phyloP scores from a whole-genome alignment of 1,139 yeast species.

The Sugiyamaella neomexicana region DNA sequence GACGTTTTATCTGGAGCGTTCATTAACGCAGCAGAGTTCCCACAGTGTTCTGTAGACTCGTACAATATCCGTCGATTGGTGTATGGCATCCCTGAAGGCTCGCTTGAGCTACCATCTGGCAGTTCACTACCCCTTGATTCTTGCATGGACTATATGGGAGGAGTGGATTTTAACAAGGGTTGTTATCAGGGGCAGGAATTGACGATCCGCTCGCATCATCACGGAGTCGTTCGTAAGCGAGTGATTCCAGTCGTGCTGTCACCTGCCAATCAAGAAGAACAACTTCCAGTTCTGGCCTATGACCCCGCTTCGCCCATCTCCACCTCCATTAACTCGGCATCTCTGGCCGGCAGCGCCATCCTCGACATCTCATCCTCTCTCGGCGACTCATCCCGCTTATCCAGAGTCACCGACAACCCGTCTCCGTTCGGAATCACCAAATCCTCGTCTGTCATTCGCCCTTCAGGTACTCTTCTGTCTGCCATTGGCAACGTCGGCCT shows the following conservation, averaged over 20 bases:
- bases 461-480: slow-evolving; percentile 57
- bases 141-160: slow-evolving; percentile 78
- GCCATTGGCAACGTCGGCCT: slow-evolving; percentile 64
- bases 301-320: slow-evolving; percentile 23
- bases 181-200: slow-evolving; percentile 96
- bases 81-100: slow-evolving; percentile 68
- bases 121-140: slow-evolving; percentile 78
- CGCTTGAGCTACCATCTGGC: slow-evolving; percentile 46
- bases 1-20: slow-evolving; percentile 35
- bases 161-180: slow-evolving; percentile 85
- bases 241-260: slow-evolving; percentile 69
- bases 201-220: slow-evolving; percentile 82
- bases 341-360: slow-evolving; percentile 21
- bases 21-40: slow-evolving; percentile 21
- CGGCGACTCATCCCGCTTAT: slow-evolving; percentile 15
- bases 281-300: slow-evolving; percentile 31
- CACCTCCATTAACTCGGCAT: slow-evolving; percentile 12
- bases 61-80: slow-evolving; percentile 53
- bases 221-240: slow-evolving; percentile 80
- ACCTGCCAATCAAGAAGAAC: slow-evolving; percentile 15
- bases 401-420: slow-evolving; percentile 14
- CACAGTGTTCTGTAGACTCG: slow-evolving; percentile 32
- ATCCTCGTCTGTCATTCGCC: slow-evolving; percentile 17
- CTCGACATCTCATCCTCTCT: slow-evolving; percentile 16
- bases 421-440: slow-evolving; percentile 33